phyloP scores from a whole-genome alignment of 345 rosid genomes.

The Hirschfeldia incana region DNA sequence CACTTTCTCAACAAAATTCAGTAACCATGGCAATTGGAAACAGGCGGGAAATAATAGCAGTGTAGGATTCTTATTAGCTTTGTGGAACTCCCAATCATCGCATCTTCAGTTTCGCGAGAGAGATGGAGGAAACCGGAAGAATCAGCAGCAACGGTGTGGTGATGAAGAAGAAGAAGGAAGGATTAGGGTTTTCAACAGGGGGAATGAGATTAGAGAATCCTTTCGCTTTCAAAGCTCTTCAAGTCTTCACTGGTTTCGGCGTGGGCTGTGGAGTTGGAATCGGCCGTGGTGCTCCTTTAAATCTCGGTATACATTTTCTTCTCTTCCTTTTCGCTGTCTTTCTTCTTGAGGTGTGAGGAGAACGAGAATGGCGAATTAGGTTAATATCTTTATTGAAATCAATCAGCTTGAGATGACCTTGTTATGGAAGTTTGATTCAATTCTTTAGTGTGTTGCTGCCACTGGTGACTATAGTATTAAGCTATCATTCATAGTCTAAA shows the following conservation, averaged over 20 bases:
- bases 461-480: background rate
- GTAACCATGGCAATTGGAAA: constrained; percentile 19
- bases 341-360: background rate
- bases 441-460: background rate
- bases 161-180: constrained; percentile 38
- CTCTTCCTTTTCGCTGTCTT: background rate
- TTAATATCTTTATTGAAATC: background rate
- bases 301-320: constrained; percentile 54
- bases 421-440: too few species aligned
- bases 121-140: constrained; percentile 43
- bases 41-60: constrained; percentile 36
- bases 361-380: background rate
- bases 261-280: constrained; percentile 94
- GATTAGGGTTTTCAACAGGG: constrained; percentile 46
- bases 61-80: constrained; percentile 14
- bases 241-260: constrained; percentile 95
- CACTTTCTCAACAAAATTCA: background rate
- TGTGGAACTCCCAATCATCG: background rate
- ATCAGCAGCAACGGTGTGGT: constrained; percentile 36
- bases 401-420: background rate
- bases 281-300: constrained; percentile 76
- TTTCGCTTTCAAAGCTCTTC: constrained; percentile 81
- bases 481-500: background rate
- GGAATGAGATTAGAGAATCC: constrained; percentile 73
- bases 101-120: background rate